Base-by-base conservation (phyloP, 176 grass and related monocot genomes). In the Tillandsia fasciculata region DNA sequence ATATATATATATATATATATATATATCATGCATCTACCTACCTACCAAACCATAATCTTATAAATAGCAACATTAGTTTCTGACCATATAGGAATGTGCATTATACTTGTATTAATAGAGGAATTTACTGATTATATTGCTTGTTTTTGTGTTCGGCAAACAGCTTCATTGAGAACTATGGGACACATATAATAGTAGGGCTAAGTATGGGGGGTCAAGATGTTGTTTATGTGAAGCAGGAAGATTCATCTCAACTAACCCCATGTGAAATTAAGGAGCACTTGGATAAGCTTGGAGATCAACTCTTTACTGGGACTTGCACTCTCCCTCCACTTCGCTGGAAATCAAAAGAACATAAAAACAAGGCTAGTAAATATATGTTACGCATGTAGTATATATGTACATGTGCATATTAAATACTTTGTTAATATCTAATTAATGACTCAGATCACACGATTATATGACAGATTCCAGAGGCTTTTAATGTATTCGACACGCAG, bases 171-270 rank as follows among this genome's bases (percentile, higher is more conserved):
- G 51, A 90, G 65, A 90, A 82, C 17, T 97, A 92, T 8, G 93
- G 93, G 65, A 97, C 93, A 3, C 93, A 97, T 15, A 57, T 97
- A 69, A 11, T 87, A 47, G 86, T 86, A 14, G 93, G 89, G 28
- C 66, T 97, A 54, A 87, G 89, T 74, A 64, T 97, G 64, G 93
- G 93, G 73, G 93, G 93, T 51, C 86, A 92, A 58, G 93, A 97
- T 57, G 89, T 92, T 71, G 82, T 97, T 64, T 85, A 87, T 69
- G 86, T 97, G 74, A 97, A 80, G 74, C 94, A 97, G 73, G 79
- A 92, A 53, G 87, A 72, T 11, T 84, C 84, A 14, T 97, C 94
- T 29, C 52, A 9, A 49, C 10, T 97, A 18, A 72, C 94, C 11
- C 82, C 77, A 52, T 83, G 81, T 13, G 79, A 87, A 57, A 89